A percentile compares a stretch with the other conserved stretches of the same genome.
Evolutionary conservation across 768 basidiomycete species (phyloP).

Genomic region (Pleurotus pulmonarius): DNA sequence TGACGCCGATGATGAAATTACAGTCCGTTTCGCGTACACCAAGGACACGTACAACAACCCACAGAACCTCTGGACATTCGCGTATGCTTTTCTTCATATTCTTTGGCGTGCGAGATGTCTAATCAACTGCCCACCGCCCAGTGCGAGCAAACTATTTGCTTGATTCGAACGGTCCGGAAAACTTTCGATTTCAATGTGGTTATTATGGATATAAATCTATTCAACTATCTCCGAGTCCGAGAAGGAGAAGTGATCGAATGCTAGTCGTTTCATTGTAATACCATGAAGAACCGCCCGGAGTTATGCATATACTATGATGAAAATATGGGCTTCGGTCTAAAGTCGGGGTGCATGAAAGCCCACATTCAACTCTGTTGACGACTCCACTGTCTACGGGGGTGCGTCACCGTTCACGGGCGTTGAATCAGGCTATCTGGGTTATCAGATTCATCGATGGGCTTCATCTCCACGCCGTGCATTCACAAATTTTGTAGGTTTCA

Average conservation of each 20-base stretch:
- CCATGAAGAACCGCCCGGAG: not conserved
- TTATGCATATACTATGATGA: not conserved
- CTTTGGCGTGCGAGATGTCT: not conserved
- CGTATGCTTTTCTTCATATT: slow-evolving; percentile 31
- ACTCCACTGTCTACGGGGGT: no score
- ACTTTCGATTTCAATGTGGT: not conserved
- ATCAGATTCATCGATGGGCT: slow-evolving; percentile 1
- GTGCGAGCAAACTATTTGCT: slow-evolving; percentile 10
- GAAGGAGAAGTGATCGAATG: not conserved
- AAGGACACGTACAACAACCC: slow-evolving; percentile 62
- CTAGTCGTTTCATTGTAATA: not conserved
- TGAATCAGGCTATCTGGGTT: not conserved
- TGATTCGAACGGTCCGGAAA: not conserved
- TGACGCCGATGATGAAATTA: not conserved
- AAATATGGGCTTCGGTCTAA: not conserved
- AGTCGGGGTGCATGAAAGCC: not conserved
- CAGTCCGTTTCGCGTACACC: slow-evolving; percentile 61
- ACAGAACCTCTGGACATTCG: slow-evolving; percentile 54
- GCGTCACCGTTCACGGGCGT: not conserved
- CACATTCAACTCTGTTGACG: no score
- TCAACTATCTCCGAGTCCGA: not conserved
- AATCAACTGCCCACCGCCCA: not conserved
- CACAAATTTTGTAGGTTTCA: not conserved
- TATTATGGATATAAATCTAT: not conserved
- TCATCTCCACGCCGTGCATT: not conserved